Base-by-base conservation (phyloP, 805 yeast species). In the Myxozyma kluyveri region DNA sequence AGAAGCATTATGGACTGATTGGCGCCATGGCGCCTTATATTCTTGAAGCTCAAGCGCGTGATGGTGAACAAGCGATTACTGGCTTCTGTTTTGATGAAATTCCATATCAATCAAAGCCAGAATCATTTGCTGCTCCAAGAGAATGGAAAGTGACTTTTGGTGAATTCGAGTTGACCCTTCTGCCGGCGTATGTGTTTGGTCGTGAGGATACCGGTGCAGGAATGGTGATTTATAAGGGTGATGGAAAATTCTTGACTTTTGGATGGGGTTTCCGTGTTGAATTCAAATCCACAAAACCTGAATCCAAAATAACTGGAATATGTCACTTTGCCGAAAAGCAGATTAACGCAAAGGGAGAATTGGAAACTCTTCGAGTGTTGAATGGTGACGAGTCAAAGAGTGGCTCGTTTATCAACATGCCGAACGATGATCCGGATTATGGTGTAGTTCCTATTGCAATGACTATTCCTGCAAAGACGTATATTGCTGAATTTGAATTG, bases 321-420 rank as follows among this genome's bases (percentile, higher is more conserved):
- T 18, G 10, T 36, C 14, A 36, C 5, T 36, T 36, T 21, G n/a
- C 9, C 10, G 47, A 43, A 33, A 22, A 43, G 47, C 32, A 29
- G 10, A 19, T 54, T 19, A 45, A 23, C 12, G 36, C 43, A 2
- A 21, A 19, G 29, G 22, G 17, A 12, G 14, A 29, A 14, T 44
- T 48, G 7, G 31, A 29, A 17, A 49, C 52, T 5, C 23, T 52
- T 14, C 52, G 61, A 19, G 27, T 31, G 32, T 39, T 57, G 21
- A 57, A 57, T 35, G 61, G 61, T 2, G 61, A 57, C 39, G 61
- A 57, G 44, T 51, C 61, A 10, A 44, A 29, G 47, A 18, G 26
- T 33, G 47, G 47, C 9, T 24, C n/a, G n/a, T 43, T 17, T 43
- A 44, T 29, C 21, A 43, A 24, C 47, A 43, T 43, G 47, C 47